phyloP scores from a whole-genome alignment of 2,329 filamentous ascomycete species.

The Dothideomycetes sp. region DNA sequence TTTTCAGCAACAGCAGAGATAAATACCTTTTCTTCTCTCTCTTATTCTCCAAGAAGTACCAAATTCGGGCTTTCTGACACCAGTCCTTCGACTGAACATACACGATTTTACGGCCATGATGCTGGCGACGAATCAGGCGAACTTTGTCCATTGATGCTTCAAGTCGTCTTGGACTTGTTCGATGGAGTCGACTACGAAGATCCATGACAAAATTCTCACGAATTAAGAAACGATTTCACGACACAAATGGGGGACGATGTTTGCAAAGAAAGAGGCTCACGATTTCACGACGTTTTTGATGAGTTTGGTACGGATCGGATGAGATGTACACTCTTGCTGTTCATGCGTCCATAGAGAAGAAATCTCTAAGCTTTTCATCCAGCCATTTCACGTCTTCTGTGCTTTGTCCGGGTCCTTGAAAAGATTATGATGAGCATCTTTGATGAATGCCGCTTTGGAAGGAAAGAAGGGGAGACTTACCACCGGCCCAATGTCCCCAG shows the following conservation, averaged over 20 bases:
- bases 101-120: constrained; percentile 34
- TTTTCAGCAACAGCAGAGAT: too few relatives aligned
- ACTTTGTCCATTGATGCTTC: constrained; percentile 36
- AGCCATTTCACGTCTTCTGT: constrained; percentile 64
- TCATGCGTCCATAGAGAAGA: constrained; percentile 41
- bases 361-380: constrained; percentile 49
- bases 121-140: constrained; percentile 31
- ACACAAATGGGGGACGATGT: background rate
- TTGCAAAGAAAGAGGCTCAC: too few relatives aligned
- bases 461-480: constrained; percentile 33
- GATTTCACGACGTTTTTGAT: too few relatives aligned
- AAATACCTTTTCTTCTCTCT: background rate
- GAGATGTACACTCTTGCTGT: too few relatives aligned
- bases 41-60: background rate
- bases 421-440: constrained; percentile 47
- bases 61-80: background rate
- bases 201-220: constrained; percentile 22
- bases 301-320: too few relatives aligned
- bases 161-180: constrained; percentile 37
- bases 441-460: background rate
- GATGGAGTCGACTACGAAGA: constrained; percentile 36
- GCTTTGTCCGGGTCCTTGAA: constrained; percentile 56
- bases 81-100: constrained; percentile 18
- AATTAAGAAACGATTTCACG: background rate
- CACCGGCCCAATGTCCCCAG: constrained; percentile 51